Evolutionary conservation across 2,329 filamentous ascomycete species (phyloP), one percentile per base, ranked within the genome.

Genomic region (Monilinia aucupariae): DNA sequence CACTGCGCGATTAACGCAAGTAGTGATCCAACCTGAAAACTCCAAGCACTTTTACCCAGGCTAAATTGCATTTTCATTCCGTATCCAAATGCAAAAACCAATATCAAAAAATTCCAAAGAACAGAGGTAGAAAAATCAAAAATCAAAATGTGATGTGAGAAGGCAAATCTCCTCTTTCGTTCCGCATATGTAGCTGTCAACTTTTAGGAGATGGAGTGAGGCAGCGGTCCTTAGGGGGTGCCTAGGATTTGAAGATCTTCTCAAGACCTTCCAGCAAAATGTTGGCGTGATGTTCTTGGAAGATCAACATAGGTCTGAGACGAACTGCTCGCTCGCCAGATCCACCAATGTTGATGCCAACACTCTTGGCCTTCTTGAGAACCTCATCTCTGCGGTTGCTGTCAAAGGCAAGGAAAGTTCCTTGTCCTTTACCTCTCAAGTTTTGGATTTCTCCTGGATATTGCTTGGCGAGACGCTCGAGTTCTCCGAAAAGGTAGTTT

Each of bases 211-310:
- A 17, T 10, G 12, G 32, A 17, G 7, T 56, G 53, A 56, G 20
- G 20, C 27, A 37, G 54, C 54, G 54, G 30, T 17, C 27, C 53
- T 56, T 56, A 56, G 41, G 1, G 20, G 13, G 22, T 13, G 3
- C 13, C 37, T 49, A 74, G 48, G 69, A 69, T 66, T 73, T 74
- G 22, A 72, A 63, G 30, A 74, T 71, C 68, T 74, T 91, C 80
- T 96, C 91, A 68, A 96, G 74, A 30, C 82, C 83, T 70, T 90
- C 91, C 55, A 96, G 76, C 70, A 97, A 79, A 65, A 96, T 86
- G 77, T 96, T 90, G 27, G 89, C 92, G 77, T 97, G 93, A 75
- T 89, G 85, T 82, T 91, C 85, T 84, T 96, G 89, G 69, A 93
- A 92, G 71, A 92, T 85, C 71, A 93, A 78, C 90, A 93, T 93